Conservation (phyloP, 257 asterid genomes). For the Scutellaria baicalensis region DNA sequence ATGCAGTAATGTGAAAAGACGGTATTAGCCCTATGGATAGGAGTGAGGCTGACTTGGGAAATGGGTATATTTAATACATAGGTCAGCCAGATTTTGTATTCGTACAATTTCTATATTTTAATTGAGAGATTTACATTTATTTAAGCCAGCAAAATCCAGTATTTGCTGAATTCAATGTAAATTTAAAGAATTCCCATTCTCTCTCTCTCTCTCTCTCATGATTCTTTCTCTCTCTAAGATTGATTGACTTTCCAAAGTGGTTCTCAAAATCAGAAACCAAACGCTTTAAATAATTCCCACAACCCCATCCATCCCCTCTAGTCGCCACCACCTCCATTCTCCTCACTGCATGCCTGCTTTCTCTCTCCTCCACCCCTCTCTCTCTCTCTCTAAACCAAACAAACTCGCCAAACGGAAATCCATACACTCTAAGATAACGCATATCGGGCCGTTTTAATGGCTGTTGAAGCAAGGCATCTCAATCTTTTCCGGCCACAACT, state of each 20-base stretch:
- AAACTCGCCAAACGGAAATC: neutral
- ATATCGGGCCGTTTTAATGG: constrained; percentile 27
- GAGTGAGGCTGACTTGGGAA: constrained; percentile 13
- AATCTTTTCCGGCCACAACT: constrained; percentile 36
- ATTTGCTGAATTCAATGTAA: constrained; percentile 16
- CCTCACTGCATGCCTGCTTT: constrained; percentile 18
- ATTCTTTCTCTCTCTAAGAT: constrained; percentile 19
- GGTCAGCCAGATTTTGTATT: constrained; percentile 14
- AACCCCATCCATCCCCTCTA: constrained; percentile 13
- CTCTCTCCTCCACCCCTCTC: neutral
- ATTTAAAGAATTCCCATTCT: constrained; percentile 1
- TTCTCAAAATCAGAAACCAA: constrained; percentile 21
- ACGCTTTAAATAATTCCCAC: constrained; percentile 43
- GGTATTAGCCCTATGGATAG: neutral
- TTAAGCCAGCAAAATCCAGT: constrained; percentile 18
- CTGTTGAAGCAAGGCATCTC: constrained; percentile 70
- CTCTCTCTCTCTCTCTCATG: constrained; percentile 6
- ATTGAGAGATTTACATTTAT: constrained; percentile 10
- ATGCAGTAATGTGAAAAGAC: neutral
- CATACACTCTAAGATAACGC: too few species aligned
- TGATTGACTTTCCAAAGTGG: constrained; percentile 31
- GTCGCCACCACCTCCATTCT: constrained; percentile 27
- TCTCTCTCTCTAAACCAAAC: constrained; percentile 14
- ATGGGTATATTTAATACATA: constrained; percentile 15
- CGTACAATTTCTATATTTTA: neutral